Base-by-base conservation (phyloP, 2,329 filamentous ascomycete species). In the Aspergillus bombycis region DNA sequence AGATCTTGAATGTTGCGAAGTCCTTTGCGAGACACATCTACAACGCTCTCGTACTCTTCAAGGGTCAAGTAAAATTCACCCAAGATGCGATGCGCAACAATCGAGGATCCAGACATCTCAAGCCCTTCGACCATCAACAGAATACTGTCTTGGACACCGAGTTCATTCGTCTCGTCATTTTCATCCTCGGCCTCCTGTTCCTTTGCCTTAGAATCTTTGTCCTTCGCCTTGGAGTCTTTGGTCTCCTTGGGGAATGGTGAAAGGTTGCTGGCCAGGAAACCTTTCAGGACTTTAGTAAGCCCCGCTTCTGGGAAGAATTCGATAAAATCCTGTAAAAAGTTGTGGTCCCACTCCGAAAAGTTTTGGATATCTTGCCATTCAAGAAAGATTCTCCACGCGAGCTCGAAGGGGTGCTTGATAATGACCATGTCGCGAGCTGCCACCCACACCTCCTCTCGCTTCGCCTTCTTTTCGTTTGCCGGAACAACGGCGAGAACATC, bases 401-500 rank as follows among this genome's bases (percentile, higher is more conserved):
- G 84, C 67, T 90, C 88, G 78, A 90, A 97, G 0, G 93, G 92
- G 70, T 98, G 93, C 71, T 94, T 94, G 75, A 99, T 95, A 64
- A 97, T 91, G 65, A 99, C 94, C 91, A 99, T 97, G 65, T 94
- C 95, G 66, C 89, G 88, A 0, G 94, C 93, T 58, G 95, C 82
- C 64, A 91, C 89, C 71, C 91, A 79, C 0, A 97, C 90, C 67
- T 91, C 89, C 41, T 88, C 82, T 30, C 91, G 86, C 76, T 96
- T 93, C 21, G 82, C 78, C 1, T 80, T 74, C 78, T 98, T 98
- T 62, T 88, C 81, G 4, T 89, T 88, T 1, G 83, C 65, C 3
- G 89, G 86, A 19, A 92, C 83, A 32, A 91, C 89, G 10, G 90
- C 77, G 1, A 99, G 84, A 6, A 88, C 86, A 62, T 97, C 93